Percentiles rank a stretch among this genome's conserved stretches.
Evolutionary conservation across 2,329 filamentous ascomycete genomes (phyloP).

Genomic region (Colletotrichum tanaceti): DNA sequence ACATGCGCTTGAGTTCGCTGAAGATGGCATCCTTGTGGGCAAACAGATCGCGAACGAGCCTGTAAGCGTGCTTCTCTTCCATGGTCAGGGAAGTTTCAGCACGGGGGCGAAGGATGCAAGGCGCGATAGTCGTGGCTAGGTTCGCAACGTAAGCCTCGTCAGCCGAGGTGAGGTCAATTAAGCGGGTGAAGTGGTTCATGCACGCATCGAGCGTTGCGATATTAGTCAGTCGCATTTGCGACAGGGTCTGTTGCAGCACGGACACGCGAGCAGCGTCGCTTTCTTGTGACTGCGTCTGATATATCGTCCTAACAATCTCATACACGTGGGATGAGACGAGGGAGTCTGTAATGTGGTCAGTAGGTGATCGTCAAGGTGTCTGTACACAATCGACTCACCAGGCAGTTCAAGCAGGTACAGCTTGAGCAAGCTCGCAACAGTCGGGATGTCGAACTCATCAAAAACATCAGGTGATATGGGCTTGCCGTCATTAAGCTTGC

Average conservation of each 20-base stretch:
- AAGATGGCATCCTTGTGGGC: constrained; percentile 96
- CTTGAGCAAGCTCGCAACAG: constrained; percentile 91
- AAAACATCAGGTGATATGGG: constrained; percentile 79
- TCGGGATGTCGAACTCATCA: constrained; percentile 91
- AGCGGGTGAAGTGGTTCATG: constrained; percentile 96
- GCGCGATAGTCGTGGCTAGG: constrained; percentile 80
- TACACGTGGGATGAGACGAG: constrained; percentile 98
- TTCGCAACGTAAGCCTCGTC: constrained; percentile 85
- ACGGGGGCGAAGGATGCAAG: constrained; percentile 88
- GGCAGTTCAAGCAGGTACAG: constrained; percentile 95
- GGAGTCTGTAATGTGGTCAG: constrained; percentile 74
- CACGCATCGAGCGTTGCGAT: constrained; percentile 98
- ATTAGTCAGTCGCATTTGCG: constrained; percentile 93
- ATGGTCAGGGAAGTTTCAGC: constrained; percentile 90
- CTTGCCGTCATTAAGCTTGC: constrained; percentile 88
- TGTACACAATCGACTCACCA: constrained; percentile 66
- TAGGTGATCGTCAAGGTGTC: background rate
- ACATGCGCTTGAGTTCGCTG: constrained; percentile 92
- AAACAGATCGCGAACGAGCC: constrained; percentile 91
- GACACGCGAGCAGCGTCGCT: constrained; percentile 84
- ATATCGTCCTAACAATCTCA: constrained; percentile 98
- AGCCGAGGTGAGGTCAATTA: constrained; percentile 96
- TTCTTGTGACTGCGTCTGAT: constrained; percentile 76
- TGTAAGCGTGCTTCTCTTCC: constrained; percentile 93
- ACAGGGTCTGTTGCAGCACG: constrained; percentile 94